Base-by-base conservation (phyloP, 345 rosid species). In the Sapria himalayana region DNA sequence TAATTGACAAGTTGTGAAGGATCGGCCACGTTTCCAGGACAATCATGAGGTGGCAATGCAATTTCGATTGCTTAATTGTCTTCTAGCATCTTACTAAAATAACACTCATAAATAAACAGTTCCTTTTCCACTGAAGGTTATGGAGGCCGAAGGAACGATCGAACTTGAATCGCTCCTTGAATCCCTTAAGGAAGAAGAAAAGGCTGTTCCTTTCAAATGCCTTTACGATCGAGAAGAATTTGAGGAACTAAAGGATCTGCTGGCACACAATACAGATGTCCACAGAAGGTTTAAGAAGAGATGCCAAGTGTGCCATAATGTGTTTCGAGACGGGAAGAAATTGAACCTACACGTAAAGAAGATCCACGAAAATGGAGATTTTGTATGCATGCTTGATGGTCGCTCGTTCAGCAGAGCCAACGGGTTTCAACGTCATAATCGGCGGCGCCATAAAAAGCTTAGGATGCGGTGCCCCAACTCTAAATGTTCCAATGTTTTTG, bases 201-300 rank as follows among this genome's bases (percentile, higher is more conserved):
- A n/a, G n/a, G n/a, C n/a, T n/a, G 36, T 17, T 9, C 4, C 25
- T 9, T 33, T 46, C 25, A 22, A 33, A 22, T 46, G 50, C 25
- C 7, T 46, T 22, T 40, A 33, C 16, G 50, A 46, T 15, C 13
- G 50, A 0, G 31, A 46, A 9, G 50, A 45, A 22, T 45, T 45
- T 14, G 4, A 16, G 0, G 29, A 20, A 9, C 21, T 45, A 9
- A 32, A 33, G 3, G 50, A 33, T 8, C 34, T 46, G n/a, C 1
- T 13, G 3, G 21, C 23, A 13, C 40, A 33, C 16, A 45, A 45
- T 18, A 45, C 32, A 25, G 40, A 33, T 10, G 3, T 46, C 9
- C 50, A 46, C 15, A 46, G 16, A 21, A 14, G 40, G 15, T 46
- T 33, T 15, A 46, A 33, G 32, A 46, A 15, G 35, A 21, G 13